phyloP scores from a whole-genome alignment of 331 rosid species.

The Dryas integrifolia region DNA sequence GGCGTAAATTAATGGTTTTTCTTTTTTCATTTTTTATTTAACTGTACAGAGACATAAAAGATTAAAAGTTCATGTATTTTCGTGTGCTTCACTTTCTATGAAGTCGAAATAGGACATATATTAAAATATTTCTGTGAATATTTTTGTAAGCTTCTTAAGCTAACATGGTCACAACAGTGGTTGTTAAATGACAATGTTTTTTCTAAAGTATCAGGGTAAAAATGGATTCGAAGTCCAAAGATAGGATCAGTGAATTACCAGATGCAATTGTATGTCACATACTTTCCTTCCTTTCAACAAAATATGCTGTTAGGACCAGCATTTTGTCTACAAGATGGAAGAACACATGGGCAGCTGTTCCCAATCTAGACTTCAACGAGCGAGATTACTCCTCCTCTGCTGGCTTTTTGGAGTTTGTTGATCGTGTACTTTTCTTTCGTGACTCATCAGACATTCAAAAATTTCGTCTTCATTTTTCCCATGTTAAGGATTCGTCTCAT shows the following conservation, averaged over 20 bases:
- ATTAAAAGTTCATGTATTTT: no score
- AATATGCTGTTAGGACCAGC: neutral
- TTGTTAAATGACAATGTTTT: no score
- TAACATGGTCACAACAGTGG: no score
- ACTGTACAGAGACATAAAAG: no score
- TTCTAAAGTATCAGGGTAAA: no score
- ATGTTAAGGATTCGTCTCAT: neutral
- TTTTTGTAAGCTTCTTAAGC: no score
- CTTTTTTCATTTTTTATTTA: no score
- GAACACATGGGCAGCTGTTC: neutral
- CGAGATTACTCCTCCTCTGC: neutral
- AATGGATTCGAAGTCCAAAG: neutral
- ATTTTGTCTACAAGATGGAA: constrained; percentile 8
- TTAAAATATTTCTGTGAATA: no score
- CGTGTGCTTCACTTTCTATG: no score
- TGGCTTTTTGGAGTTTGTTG: neutral
- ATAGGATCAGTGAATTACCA: neutral
- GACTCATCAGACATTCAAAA: constrained; percentile 1
- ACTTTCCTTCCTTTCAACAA: neutral
- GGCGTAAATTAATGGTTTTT: no score
- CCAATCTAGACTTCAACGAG: neutral
- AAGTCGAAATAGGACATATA: no score
- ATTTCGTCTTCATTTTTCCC: neutral
- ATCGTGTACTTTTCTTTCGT: neutral
- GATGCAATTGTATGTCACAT: constrained; percentile 2